Evolutionary conservation across 1,139 yeast species (phyloP).

Genomic region (Groenewaldozyma auringiensis): DNA sequence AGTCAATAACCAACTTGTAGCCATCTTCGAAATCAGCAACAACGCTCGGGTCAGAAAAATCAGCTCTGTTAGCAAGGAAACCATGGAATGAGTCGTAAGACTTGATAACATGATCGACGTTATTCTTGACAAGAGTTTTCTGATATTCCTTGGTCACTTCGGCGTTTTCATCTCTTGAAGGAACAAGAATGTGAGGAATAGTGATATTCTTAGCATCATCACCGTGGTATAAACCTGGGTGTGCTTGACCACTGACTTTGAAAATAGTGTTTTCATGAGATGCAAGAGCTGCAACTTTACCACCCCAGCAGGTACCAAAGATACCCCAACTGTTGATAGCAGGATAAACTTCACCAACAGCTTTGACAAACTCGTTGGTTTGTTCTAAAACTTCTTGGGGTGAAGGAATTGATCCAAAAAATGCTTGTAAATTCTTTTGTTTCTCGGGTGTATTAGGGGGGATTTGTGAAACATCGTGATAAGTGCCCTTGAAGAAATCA

Average conservation of each 20-base stretch:
- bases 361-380: neutral
- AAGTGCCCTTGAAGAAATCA: neutral
- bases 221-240: conserved; percentile 1
- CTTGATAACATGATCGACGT: neutral
- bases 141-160: neutral
- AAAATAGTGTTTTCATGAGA: conserved; percentile 1
- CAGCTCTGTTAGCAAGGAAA: conserved; percentile 5
- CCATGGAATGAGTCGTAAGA: conserved; percentile 3
- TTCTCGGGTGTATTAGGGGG: neutral
- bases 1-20: neutral
- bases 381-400: neutral
- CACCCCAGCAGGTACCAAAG: conserved; percentile 6
- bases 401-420: neutral
- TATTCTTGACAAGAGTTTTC: conserved; percentile 2
- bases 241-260: conserved; percentile 4
- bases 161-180: conserved; percentile 4
- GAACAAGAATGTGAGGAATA: conserved; percentile 5
- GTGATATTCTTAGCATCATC: conserved; percentile 6
- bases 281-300: conserved; percentile 2
- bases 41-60: neutral
- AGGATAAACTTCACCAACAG: neutral
- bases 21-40: conserved; percentile 1
- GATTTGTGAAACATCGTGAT: neutral
- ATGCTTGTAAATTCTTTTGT: neutral
- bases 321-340: conserved; percentile 3